These are phyloP conservation scores for Boeremia exigua DNA, from an alignment of 2,329 filamentous ascomycete species.

Conservation along the genomic window DNA sequence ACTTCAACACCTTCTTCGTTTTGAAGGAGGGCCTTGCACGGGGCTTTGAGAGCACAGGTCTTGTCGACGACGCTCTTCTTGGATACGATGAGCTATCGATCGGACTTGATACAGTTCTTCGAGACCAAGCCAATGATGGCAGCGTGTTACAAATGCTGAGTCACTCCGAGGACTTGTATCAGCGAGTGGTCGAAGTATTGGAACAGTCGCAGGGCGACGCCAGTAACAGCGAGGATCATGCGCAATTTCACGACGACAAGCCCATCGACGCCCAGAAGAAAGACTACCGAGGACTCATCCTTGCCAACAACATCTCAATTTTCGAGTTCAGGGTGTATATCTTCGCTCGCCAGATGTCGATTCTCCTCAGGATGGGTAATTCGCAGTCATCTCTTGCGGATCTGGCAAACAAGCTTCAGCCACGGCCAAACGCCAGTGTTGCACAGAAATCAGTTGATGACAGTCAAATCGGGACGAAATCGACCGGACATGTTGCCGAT, in stretches of 20 bases:
- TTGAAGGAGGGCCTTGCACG: slow-evolving; percentile 92
- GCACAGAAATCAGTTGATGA: slow-evolving; percentile 42
- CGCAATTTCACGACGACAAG: slow-evolving; percentile 39
- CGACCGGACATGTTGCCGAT: slow-evolving; percentile 54
- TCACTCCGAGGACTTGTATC: slow-evolving; percentile 76
- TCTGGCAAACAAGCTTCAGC: slow-evolving; percentile 46
- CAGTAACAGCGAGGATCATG: slow-evolving; percentile 15
- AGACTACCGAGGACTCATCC: slow-evolving; percentile 87
- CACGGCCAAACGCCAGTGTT: slow-evolving; percentile 30
- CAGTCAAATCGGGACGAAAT: slow-evolving; percentile 36
- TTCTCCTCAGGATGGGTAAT: slow-evolving; percentile 85
- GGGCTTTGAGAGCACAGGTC: slow-evolving; percentile 93
- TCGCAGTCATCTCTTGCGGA: slow-evolving; percentile 51
- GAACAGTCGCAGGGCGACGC: slow-evolving; percentile 24
- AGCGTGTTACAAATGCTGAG: slow-evolving; percentile 71
- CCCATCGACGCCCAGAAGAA: slow-evolving; percentile 61
- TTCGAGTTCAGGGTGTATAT: slow-evolving; percentile 96
- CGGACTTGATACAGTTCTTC: slow-evolving; percentile 81
- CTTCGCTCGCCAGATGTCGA: slow-evolving; percentile 83
- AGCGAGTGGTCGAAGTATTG: slow-evolving; percentile 44
- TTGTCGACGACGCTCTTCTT: slow-evolving; percentile 92
- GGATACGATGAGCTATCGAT: slow-evolving; percentile 94
- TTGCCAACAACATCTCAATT: slow-evolving; percentile 92
- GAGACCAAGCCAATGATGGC: slow-evolving; percentile 70
- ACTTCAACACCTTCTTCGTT: slow-evolving; percentile 99